phyloP scores from a whole-genome alignment of 768 basidiomycete genomes.

The Heimioporus sp. region DNA sequence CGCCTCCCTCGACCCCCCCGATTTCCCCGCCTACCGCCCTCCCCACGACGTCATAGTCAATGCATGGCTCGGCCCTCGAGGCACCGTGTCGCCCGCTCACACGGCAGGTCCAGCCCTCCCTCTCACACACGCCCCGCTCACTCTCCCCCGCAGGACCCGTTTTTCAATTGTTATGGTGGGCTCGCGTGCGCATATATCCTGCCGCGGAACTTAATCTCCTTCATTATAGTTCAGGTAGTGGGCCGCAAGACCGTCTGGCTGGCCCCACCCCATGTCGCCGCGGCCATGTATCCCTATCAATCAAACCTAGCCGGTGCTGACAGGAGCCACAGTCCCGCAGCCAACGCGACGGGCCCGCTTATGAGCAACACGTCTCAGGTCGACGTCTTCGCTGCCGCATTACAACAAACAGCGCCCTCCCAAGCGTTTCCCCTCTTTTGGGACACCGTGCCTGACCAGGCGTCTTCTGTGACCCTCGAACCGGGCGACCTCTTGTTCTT shows the following conservation, averaged over 20 bases:
- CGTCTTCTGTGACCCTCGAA: slow-evolving; percentile 60
- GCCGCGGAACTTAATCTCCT: slow-evolving; percentile 5
- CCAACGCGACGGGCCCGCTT: slow-evolving; percentile 41
- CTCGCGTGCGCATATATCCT: not conserved
- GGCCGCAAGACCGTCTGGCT: slow-evolving; percentile 92
- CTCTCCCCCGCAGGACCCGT: slow-evolving; percentile 69
- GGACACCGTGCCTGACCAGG: slow-evolving; percentile 52
- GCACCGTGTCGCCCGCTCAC: slow-evolving; percentile 87
- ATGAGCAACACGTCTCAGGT: slow-evolving; percentile 80
- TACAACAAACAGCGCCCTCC: slow-evolving; percentile 18
- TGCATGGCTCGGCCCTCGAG: slow-evolving; percentile 78
- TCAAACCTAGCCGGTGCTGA: slow-evolving; percentile 14
- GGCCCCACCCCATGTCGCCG: slow-evolving; percentile 61
- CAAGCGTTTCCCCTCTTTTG: slow-evolving; percentile 51
- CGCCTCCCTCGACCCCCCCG: slow-evolving; percentile 46
- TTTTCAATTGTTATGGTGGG: slow-evolving; percentile 86
- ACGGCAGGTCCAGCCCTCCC: slow-evolving; percentile 50
- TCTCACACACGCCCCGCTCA: slow-evolving; percentile 10
- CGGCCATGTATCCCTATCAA: slow-evolving; percentile 59
- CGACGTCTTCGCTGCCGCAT: slow-evolving; percentile 63
- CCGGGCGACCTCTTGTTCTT: slow-evolving; percentile 89
- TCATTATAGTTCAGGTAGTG: slow-evolving; percentile 71
- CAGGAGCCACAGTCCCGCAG: slow-evolving; percentile 35
- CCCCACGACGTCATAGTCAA: slow-evolving; percentile 70
- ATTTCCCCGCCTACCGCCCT: slow-evolving; percentile 53